These are phyloP conservation scores for Solanum hybrid DNA, from an alignment of 305 asterid species.

Conservation along the genomic window DNA sequence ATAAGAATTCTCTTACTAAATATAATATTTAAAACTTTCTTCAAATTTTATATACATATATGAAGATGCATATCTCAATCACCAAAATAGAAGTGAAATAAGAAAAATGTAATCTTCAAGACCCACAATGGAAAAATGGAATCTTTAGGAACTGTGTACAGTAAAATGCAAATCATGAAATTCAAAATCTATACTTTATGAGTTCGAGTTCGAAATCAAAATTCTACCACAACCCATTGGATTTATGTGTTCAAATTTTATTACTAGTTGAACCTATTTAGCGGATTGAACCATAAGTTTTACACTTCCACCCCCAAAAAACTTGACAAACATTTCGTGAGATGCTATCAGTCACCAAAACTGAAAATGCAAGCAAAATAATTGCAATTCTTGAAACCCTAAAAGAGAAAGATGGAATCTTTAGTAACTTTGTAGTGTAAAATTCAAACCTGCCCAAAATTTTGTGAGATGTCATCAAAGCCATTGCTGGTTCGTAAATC, in stretches of 20 bases:
- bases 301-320: not conserved
- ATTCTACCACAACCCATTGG: not conserved
- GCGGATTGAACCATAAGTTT: not conserved
- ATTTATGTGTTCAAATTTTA: not conserved
- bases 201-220: not conserved
- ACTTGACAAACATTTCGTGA: not conserved
- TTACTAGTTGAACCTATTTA: not conserved
- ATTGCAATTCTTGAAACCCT: not conserved
- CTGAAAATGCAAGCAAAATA: not conserved
- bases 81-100: not conserved
- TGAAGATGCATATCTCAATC: not conserved
- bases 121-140: not conserved
- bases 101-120: not conserved
- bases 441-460: slow-evolving; percentile 57
- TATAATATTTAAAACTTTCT: not conserved
- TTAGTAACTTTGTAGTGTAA: not conserved
- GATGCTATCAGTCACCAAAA: not conserved
- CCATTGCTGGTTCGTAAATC: slow-evolving; percentile 61
- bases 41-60: not conserved
- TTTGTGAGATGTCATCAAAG: slow-evolving; percentile 34
- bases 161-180: not conserved
- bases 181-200: not conserved
- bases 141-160: not conserved
- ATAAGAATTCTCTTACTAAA: not conserved
- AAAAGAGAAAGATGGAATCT: not conserved